Base-by-base conservation (phyloP, 192 early-diverging fungal species). In the Diversispora eburnea region DNA sequence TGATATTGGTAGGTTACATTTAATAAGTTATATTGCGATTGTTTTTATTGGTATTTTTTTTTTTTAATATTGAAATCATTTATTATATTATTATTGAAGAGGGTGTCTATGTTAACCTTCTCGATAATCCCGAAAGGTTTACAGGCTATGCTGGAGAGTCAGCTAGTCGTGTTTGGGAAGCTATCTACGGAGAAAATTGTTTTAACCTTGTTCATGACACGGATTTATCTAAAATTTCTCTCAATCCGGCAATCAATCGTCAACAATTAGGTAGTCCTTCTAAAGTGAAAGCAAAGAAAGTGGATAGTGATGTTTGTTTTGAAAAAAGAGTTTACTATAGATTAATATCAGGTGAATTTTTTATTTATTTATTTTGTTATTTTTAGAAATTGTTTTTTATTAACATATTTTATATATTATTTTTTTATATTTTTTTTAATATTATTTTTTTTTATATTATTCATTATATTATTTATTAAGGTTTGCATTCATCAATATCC, bases 111-210 rank as follows among this genome's bases (percentile, higher is more conserved):
- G 90, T 99, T 8, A 90, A 99, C 73, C 84, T 99, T 20, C 70
- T 88, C 3, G 90, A 90, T 43, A 99, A 99, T 74, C 96, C 96
- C 7, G 98, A 99, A 78, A 88, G 97, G 9, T 99, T 95, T 79
- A 98, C 98, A 0, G 98, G 95, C 17, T 99, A 98, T 73, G 87
- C 91, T 22, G 98, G 98, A 61, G 86, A 91, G 17, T 91, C 92
- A 51, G 90, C 96, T 48, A 85, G 85, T 39, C 87, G 91, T 54
- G 91, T 99, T 7, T 99, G 98, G 98, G 88, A 88, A 70, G 87
- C 96, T n/a, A 95, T 99, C 39, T 99, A 99, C 77, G 85, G 91
- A 75, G 94, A 99, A 77, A 99, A 98, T 81, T 99, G 98, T 79
- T 98, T 99, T 79, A 89, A 90, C 72, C 82, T 91, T 9, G 79